phyloP scores from a whole-genome alignment of 2,329 filamentous ascomycete species.

The Penicillium sp. region DNA sequence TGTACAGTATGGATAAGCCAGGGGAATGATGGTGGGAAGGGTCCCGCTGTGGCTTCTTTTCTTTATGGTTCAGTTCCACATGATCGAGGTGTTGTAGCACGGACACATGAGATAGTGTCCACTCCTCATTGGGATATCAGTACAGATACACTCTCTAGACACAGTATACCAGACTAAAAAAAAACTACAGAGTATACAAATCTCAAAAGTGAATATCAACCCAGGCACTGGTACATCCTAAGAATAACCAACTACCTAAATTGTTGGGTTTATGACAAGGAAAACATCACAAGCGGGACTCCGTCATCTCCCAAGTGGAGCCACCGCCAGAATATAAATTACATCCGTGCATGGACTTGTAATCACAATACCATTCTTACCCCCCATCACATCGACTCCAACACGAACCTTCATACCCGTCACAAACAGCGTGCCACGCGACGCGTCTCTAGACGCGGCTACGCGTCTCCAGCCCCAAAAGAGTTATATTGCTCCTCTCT shows the following conservation, averaged over 20 bases:
- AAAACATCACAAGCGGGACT: not conserved
- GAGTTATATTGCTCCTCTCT: constrained; percentile 12
- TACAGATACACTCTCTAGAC: too few species aligned
- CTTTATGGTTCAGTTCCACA: not conserved
- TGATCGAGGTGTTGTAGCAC: not conserved
- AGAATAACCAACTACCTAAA: not conserved
- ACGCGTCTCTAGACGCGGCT: constrained; percentile 7
- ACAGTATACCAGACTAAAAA: not conserved
- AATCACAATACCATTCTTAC: not conserved
- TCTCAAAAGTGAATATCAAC: too few species aligned
- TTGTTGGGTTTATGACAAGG: not conserved
- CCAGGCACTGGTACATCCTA: too few species aligned
- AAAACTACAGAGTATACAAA: not conserved
- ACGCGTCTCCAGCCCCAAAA: constrained; percentile 11
- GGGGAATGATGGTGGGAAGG: not conserved
- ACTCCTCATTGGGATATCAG: too few species aligned
- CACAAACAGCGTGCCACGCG: constrained; percentile 5
- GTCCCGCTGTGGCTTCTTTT: not conserved
- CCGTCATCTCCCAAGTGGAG: not conserved
- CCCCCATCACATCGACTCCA: too few species aligned
- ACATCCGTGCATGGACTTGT: not conserved
- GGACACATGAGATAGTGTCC: not conserved
- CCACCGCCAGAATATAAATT: not conserved
- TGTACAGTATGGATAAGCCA: not conserved
- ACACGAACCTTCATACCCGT: not conserved